Evolutionary conservation across 352 stramenopile genomes (phyloP).

Genomic region (Phytopythium aichiense): DNA sequence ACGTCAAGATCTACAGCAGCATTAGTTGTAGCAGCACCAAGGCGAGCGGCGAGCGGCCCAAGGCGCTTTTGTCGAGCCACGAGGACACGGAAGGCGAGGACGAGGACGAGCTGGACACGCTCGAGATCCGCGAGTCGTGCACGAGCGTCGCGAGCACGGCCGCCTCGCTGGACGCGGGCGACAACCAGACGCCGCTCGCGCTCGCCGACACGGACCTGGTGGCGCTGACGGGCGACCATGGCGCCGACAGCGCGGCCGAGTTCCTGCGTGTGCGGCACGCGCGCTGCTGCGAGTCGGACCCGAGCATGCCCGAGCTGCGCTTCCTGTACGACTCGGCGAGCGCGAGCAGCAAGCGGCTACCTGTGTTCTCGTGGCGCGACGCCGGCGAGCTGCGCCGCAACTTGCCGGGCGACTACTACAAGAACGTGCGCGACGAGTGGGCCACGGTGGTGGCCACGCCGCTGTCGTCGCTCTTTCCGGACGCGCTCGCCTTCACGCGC

Average conservation of each 20-base stretch:
- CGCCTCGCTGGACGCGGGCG: neutral
- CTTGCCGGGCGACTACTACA: slow-evolving; percentile 71
- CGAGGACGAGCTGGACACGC: slow-evolving; percentile 3
- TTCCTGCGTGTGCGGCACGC: slow-evolving; percentile 55
- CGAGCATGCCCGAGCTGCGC: slow-evolving; percentile 49
- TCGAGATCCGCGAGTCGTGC: slow-evolving; percentile 16
- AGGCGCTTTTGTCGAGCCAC: slow-evolving; percentile 8
- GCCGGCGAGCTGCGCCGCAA: slow-evolving; percentile 36
- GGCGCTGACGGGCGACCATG: slow-evolving; percentile 81
- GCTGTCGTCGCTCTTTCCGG: slow-evolving; percentile 52
- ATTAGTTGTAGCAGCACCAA: slow-evolving; percentile 7
- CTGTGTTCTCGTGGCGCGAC: slow-evolving; percentile 34
- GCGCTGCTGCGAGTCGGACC: slow-evolving; percentile 22
- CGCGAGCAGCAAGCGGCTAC: slow-evolving; percentile 23
- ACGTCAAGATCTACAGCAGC: slow-evolving; percentile 25
- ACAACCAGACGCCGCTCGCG: slow-evolving; percentile 14
- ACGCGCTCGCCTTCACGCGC: slow-evolving; percentile 85
- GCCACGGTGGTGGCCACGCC: slow-evolving; percentile 80
- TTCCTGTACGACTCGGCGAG: slow-evolving; percentile 82
- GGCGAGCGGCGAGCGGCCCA: slow-evolving; percentile 9
- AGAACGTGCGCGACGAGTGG: slow-evolving; percentile 92
- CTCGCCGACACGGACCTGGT: slow-evolving; percentile 14
- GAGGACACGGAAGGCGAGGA: slow-evolving; percentile 12
- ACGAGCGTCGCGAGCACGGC: slow-evolving; percentile 2
- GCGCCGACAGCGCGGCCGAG: slow-evolving; percentile 69